Conservation (phyloP, 257 asterid genomes). For the Misopates orontium region DNA sequence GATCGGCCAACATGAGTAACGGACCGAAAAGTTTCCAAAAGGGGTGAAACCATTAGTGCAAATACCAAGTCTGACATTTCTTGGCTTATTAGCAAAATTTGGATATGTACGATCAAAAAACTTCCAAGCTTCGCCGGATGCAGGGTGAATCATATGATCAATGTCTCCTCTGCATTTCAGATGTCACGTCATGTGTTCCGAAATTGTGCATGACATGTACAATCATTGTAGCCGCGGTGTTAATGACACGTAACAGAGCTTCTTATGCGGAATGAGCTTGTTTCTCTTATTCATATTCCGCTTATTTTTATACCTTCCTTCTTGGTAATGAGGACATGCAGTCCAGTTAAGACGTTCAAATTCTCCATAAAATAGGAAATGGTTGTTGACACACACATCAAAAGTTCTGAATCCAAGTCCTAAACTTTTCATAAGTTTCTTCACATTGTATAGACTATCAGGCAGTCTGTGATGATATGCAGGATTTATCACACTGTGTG, state of each 20-base stretch:
- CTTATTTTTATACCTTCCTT: not conserved
- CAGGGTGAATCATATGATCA: not conserved
- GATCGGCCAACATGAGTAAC: not conserved
- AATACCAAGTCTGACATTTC: not conserved
- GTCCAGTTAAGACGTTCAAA: not conserved
- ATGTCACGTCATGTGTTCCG: not conserved
- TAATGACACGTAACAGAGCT: not conserved
- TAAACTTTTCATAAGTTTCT: not conserved
- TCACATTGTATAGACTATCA: not conserved
- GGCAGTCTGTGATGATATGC: too few relatives aligned
- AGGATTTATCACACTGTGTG: too few relatives aligned
- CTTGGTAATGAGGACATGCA: not conserved
- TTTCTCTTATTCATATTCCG: not conserved
- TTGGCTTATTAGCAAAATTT: not conserved
- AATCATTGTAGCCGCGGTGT: not conserved
- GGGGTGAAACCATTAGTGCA: constrained; percentile 1
- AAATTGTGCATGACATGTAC: not conserved
- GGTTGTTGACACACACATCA: not conserved
- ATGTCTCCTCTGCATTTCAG: not conserved
- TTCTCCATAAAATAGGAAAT: not conserved
- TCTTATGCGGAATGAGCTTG: not conserved
- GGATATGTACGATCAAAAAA: not conserved
- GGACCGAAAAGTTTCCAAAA: not conserved
- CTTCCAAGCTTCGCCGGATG: not conserved
- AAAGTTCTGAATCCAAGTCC: not conserved